phyloP scores from a whole-genome alignment of 495 filamentous ascomycete genomes.

The Tuber calosporum region DNA sequence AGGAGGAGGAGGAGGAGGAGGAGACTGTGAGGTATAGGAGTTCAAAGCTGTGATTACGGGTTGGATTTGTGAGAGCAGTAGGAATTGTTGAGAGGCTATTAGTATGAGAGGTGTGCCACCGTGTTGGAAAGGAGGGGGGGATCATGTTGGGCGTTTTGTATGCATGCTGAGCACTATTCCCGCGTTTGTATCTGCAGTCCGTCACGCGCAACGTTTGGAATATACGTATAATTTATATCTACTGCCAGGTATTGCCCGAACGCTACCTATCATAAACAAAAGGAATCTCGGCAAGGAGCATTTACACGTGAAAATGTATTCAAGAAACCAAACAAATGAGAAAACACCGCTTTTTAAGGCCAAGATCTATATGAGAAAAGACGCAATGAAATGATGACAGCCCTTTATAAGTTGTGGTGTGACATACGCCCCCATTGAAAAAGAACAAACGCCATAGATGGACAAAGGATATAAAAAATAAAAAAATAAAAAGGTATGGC shows the following conservation, averaged over 20 bases:
- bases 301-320: not conserved
- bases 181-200: not conserved
- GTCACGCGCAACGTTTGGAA: not conserved
- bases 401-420: not conserved
- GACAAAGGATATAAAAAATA: not conserved
- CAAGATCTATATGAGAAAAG: not conserved
- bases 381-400: not conserved
- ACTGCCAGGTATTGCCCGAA: not conserved
- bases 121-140: not conserved
- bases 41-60: not conserved
- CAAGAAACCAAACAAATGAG: not conserved
- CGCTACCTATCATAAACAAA: not conserved
- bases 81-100: not conserved
- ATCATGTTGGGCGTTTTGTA: not conserved
- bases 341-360: not conserved
- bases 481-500: not conserved
- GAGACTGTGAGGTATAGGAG: not conserved
- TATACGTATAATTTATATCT: not conserved
- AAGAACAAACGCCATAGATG: not conserved
- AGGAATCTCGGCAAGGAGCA: not conserved
- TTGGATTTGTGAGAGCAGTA: not conserved
- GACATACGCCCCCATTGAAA: not conserved
- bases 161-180: not conserved
- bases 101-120: not conserved
- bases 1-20: not conserved